Evolutionary conservation across 1,284 basidiomycete species (phyloP).

Genomic region (Calocybe gambosa): DNA sequence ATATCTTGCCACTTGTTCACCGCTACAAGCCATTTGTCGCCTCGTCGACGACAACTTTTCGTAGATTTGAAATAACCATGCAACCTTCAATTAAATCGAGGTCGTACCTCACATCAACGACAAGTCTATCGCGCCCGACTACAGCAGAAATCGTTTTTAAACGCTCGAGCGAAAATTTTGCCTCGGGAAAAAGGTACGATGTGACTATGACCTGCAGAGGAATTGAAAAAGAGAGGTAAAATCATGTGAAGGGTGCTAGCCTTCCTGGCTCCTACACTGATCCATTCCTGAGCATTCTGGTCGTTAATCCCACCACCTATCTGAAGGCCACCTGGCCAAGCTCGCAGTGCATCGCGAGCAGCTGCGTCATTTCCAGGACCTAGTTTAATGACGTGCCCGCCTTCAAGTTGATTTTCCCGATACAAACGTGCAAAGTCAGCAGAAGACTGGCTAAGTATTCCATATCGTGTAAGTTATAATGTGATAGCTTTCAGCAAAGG

Average conservation of each 20-base stretch:
- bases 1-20: slow-evolving; percentile 99
- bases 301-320: slow-evolving; percentile 91
- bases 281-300: slow-evolving; percentile 80
- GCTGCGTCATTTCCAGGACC: slow-evolving; percentile 87
- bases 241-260: slow-evolving; percentile 34
- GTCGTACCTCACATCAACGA: slow-evolving; percentile 88
- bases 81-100: not conserved
- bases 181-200: slow-evolving; percentile 87
- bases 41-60: slow-evolving; percentile 78
- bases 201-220: slow-evolving; percentile 85
- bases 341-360: slow-evolving; percentile 72
- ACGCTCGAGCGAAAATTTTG: slow-evolving; percentile 72
- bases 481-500: not conserved
- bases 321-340: slow-evolving; percentile 90
- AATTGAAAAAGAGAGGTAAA: not conserved
- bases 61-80: not conserved
- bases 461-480: not conserved
- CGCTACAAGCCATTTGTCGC: slow-evolving; percentile 85
- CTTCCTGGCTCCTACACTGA: slow-evolving; percentile 88
- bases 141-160: slow-evolving; percentile 58
- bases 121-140: slow-evolving; percentile 83
- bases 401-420: slow-evolving; percentile 58
- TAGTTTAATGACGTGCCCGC: slow-evolving; percentile 96
- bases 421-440: slow-evolving; percentile 83
- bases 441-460: slow-evolving; percentile 63